Percentiles rank a stretch among this genome's conserved stretches.
phyloP scores from a whole-genome alignment of 2,329 filamentous ascomycete species.

The Laburnicola sp. region DNA sequence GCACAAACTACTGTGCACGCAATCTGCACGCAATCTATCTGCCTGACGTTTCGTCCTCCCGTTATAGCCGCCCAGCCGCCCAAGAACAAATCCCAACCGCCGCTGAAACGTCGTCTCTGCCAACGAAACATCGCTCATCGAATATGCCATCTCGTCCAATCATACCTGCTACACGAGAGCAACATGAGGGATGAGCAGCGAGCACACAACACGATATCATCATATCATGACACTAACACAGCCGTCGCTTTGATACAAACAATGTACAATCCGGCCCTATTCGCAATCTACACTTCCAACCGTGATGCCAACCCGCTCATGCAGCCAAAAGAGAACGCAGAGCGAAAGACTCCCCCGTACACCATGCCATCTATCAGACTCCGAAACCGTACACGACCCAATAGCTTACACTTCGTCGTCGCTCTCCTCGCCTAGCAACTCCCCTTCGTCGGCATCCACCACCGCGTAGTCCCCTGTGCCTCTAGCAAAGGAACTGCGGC shows the following conservation, averaged over 20 bases:
- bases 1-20: too few species aligned
- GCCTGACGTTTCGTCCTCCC: slow-evolving; percentile 10
- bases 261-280: slow-evolving; percentile 11
- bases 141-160: neutral
- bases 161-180: neutral
- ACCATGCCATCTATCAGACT: slow-evolving; percentile 7
- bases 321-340: neutral
- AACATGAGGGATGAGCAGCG: too few species aligned
- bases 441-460: slow-evolving; percentile 92
- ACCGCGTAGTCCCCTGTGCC: slow-evolving; percentile 84
- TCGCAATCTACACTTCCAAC: slow-evolving; percentile 10
- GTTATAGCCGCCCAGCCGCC: neutral
- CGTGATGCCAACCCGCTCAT: neutral
- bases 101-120: neutral
- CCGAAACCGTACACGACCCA: slow-evolving; percentile 7
- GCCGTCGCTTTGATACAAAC: slow-evolving; percentile 1
- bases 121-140: slow-evolving; percentile 1
- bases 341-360: slow-evolving; percentile 9
- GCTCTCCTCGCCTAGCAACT: slow-evolving; percentile 88
- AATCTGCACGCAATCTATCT: slow-evolving; percentile 10
- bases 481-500: slow-evolving; percentile 83
- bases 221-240: neutral
- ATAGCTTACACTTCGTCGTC: slow-evolving; percentile 74
- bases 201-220: neutral
- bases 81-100: neutral